These are phyloP conservation scores for Agrocybe chaxingu DNA, from an alignment of 768 basidiomycete species.

Conservation along the genomic window DNA sequence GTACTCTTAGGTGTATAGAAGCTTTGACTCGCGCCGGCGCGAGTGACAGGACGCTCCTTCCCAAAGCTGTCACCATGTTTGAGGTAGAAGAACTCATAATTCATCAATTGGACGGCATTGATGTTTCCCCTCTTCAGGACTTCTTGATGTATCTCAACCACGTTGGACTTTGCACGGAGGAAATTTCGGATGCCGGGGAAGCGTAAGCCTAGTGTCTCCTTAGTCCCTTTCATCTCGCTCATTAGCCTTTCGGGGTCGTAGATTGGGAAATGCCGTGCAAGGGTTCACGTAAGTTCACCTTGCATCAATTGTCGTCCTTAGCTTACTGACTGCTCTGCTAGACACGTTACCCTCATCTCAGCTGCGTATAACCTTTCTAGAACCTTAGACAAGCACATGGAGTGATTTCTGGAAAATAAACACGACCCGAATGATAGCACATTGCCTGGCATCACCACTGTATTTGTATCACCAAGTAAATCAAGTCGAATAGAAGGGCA, in stretches of 20 bases:
- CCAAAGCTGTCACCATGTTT: conserved; percentile 80
- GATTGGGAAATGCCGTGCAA: conserved; percentile 85
- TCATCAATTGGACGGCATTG: background rate
- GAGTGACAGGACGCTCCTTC: conserved; percentile 64
- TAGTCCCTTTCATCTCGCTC: background rate
- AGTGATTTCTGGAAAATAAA: background rate
- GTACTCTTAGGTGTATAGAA: conserved; percentile 67
- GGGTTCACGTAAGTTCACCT: conserved; percentile 72
- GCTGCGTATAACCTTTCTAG: conserved; percentile 82
- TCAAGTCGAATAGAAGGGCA: too few relatives aligned
- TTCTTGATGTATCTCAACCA: conserved; percentile 85
- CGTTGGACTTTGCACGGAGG: conserved; percentile 82
- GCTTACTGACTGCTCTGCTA: conserved; percentile 21
- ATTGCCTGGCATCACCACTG: too few relatives aligned
- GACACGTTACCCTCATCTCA: conserved; percentile 82
- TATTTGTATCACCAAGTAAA: too few relatives aligned
- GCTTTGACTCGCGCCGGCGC: conserved; percentile 86
- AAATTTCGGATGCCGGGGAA: conserved; percentile 83
- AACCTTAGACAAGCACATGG: conserved; percentile 34
- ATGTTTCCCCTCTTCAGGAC: conserved; percentile 39
- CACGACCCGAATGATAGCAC: background rate
- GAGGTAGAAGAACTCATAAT: conserved; percentile 51
- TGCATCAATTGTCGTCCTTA: background rate
- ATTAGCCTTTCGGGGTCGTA: conserved; percentile 22
- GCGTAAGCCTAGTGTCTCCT: conserved; percentile 44